phyloP scores from a whole-genome alignment of 1,284 basidiomycete species.

The Ceratobasidium papillatum region DNA sequence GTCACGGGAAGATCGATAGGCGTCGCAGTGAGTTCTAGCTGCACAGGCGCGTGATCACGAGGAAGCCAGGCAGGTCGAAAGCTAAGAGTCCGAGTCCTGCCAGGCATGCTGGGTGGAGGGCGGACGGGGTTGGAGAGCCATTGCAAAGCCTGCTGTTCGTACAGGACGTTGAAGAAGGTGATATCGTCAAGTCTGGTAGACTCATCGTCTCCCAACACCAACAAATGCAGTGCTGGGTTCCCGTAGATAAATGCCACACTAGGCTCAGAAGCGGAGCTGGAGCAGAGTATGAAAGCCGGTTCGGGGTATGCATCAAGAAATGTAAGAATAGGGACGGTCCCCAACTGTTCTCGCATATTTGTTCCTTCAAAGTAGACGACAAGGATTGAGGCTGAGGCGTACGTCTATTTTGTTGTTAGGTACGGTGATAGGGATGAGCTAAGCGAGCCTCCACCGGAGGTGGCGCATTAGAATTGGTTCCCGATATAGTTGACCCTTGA shows the following conservation, averaged over 20 bases:
- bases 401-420: too few species aligned
- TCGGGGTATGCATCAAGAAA: constrained; percentile 7
- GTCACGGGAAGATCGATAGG: constrained; percentile 1
- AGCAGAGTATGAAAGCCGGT: constrained; percentile 19
- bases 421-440: too few species aligned
- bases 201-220: not conserved
- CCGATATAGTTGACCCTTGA: too few species aligned
- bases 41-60: not conserved
- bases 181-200: not conserved
- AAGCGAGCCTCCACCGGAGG: too few species aligned
- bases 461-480: too few species aligned
- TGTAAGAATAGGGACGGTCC: not conserved
- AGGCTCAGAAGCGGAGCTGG: not conserved
- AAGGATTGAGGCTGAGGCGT: too few species aligned
- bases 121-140: too few species aligned
- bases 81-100: not conserved
- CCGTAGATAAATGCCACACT: constrained; percentile 7
- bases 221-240: not conserved
- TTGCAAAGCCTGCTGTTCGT: not conserved
- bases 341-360: constrained; percentile 3
- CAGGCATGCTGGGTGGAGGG: too few species aligned
- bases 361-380: too few species aligned
- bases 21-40: constrained; percentile 8
- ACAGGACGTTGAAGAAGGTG: constrained; percentile 17
- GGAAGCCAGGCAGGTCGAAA: constrained; percentile 10